Evolutionary conservation across 179 eudicot genomes (phyloP).

Genomic region (Carnegiea gigantea): DNA sequence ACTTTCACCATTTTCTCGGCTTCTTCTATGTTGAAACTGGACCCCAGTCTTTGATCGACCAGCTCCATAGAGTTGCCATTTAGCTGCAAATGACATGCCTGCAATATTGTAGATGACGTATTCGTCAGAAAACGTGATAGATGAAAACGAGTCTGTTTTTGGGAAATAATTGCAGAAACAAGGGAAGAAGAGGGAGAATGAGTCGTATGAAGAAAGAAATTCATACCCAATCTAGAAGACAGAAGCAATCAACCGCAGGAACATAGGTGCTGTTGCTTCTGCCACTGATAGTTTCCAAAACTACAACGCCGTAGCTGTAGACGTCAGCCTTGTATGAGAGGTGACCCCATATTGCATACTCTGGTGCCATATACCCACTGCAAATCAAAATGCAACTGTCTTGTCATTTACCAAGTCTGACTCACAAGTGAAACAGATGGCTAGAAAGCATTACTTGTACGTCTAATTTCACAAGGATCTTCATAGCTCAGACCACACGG

Average conservation of each 20-base stretch:
- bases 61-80: conserved; percentile 36
- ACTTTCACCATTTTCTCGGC: conserved; percentile 34
- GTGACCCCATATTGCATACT: conserved; percentile 44
- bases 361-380: conserved; percentile 43
- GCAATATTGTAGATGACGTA: not conserved
- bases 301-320: conserved; percentile 35
- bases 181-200: not conserved
- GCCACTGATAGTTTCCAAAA: conserved; percentile 38
- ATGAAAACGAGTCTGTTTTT: not conserved
- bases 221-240: conserved; percentile 40
- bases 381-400: not conserved
- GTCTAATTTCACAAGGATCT: too few species aligned
- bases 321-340: conserved; percentile 37
- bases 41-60: conserved; percentile 35
- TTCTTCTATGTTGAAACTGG: conserved; percentile 35
- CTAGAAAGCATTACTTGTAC: too few species aligned
- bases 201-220: not conserved
- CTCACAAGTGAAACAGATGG: too few species aligned
- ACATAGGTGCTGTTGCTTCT: conserved; percentile 32
- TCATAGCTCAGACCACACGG: too few species aligned
- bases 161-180: not conserved
- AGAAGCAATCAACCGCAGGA: conserved; percentile 32
- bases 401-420: conserved; percentile 7
- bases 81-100: conserved; percentile 31
- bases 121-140: not conserved